A percentile compares a stretch with the other conserved stretches of the same genome.
Evolutionary conservation across 768 basidiomycete genomes (phyloP).

Genomic region (Mycena crocata): DNA sequence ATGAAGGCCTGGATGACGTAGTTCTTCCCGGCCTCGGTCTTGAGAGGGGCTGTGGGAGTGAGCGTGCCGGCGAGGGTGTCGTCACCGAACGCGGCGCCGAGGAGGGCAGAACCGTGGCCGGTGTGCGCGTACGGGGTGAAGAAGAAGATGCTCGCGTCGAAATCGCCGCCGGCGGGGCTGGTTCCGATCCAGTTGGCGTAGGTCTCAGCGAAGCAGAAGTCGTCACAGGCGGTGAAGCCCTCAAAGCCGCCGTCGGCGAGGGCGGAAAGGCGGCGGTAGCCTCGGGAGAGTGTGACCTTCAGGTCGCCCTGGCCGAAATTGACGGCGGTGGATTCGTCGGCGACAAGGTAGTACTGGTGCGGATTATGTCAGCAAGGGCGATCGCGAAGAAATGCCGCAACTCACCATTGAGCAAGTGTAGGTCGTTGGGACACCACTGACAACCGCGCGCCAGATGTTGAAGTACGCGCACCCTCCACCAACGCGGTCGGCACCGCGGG

Average conservation of each 20-base stretch:
- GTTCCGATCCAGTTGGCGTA: slow-evolving; percentile 55
- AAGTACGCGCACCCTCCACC: slow-evolving; percentile 63
- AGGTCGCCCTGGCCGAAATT: slow-evolving; percentile 61
- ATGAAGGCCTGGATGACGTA: slow-evolving; percentile 60
- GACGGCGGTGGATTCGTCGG: slow-evolving; percentile 57
- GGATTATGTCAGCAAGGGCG: neutral
- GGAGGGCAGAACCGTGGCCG: slow-evolving; percentile 52
- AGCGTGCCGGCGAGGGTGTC: slow-evolving; percentile 55
- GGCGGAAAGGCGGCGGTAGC: slow-evolving; percentile 54
- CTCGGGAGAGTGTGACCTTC: slow-evolving; percentile 58
- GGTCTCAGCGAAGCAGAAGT: slow-evolving; percentile 55
- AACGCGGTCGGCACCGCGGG: slow-evolving; percentile 51
- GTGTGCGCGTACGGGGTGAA: slow-evolving; percentile 53
- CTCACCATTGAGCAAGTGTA: slow-evolving; percentile 64
- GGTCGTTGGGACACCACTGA: slow-evolving; percentile 57
- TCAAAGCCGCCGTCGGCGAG: slow-evolving; percentile 59
- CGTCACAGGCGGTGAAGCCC: slow-evolving; percentile 48
- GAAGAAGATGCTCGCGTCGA: slow-evolving; percentile 60
- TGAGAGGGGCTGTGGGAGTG: slow-evolving; percentile 43
- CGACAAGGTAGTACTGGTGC: slow-evolving; percentile 55
- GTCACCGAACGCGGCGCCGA: slow-evolving; percentile 55
- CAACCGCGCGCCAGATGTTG: slow-evolving; percentile 65
- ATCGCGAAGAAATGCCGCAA: neutral
- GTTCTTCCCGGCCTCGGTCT: slow-evolving; percentile 48
- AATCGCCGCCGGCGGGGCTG: slow-evolving; percentile 47